Percentiles rank a stretch among this genome's conserved stretches.
phyloP scores from a whole-genome alignment of 352 stramenopile genomes.

The Phytophthora cactorum region DNA sequence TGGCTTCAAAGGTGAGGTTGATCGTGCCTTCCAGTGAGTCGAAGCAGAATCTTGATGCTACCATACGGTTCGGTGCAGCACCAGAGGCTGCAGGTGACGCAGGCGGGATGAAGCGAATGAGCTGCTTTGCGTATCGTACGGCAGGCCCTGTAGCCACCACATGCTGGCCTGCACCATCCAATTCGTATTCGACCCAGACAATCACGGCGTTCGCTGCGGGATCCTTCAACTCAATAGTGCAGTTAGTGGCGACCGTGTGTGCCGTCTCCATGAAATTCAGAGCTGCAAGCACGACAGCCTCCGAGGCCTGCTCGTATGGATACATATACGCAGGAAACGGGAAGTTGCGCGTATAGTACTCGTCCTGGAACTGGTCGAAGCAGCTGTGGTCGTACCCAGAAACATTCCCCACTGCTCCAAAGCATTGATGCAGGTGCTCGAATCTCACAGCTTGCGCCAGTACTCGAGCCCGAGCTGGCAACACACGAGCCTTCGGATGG shows the following conservation, averaged over 20 bases:
- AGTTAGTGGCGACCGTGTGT: conserved; percentile 38
- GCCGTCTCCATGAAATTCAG: conserved; percentile 51
- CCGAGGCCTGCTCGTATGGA: conserved; percentile 47
- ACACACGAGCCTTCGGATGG: conserved; percentile 41
- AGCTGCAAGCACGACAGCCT: conserved; percentile 54
- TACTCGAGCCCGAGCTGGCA: conserved; percentile 60
- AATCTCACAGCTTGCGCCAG: conserved; percentile 71
- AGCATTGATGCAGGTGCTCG: conserved; percentile 79
- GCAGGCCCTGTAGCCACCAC: conserved; percentile 63
- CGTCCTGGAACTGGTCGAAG: conserved; percentile 78
- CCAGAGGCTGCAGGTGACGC: background rate
- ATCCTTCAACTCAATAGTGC: conserved; percentile 15
- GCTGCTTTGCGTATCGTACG: conserved; percentile 73
- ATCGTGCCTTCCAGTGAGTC: conserved; percentile 68
- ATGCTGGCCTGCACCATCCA: conserved; percentile 52
- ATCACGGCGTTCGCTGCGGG: conserved; percentile 61
- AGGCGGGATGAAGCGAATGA: conserved; percentile 69
- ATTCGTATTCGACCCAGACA: conserved; percentile 74
- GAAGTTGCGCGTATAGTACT: conserved; percentile 78
- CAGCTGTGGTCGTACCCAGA: conserved; percentile 74
- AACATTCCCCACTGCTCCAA: conserved; percentile 72
- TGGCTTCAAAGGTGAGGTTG: conserved; percentile 51
- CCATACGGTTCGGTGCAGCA: conserved; percentile 12
- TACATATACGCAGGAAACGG: conserved; percentile 88
- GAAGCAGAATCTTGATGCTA: conserved; percentile 54